A percentile compares a stretch with the other conserved stretches of the same genome.
phyloP scores from a whole-genome alignment of 768 basidiomycete species.

The Hortiboletus flavorubellus region DNA sequence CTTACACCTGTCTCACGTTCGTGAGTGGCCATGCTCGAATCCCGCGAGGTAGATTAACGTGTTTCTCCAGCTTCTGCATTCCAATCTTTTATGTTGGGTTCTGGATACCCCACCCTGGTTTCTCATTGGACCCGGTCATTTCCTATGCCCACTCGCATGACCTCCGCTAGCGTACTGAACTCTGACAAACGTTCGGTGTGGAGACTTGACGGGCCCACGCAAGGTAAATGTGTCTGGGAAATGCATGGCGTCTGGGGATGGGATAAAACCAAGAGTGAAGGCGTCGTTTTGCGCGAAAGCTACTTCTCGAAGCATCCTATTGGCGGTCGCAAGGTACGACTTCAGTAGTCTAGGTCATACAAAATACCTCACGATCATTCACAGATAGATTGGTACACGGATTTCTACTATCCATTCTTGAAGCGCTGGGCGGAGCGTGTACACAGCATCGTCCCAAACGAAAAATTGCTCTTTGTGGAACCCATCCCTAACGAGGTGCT shows the following conservation, averaged over 20 bases:
- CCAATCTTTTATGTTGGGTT: slow-evolving; percentile 89
- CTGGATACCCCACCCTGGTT: slow-evolving; percentile 80
- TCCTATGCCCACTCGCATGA: slow-evolving; percentile 78
- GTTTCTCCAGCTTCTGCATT: slow-evolving; percentile 64
- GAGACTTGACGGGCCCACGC: slow-evolving; percentile 70
- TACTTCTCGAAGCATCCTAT: slow-evolving; percentile 77
- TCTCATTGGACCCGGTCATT: slow-evolving; percentile 81
- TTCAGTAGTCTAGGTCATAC: neutral
- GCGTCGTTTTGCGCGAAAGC: slow-evolving; percentile 75
- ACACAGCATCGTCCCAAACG: slow-evolving; percentile 41
- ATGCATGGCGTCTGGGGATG: slow-evolving; percentile 94
- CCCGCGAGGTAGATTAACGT: neutral
- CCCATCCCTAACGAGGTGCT: slow-evolving; percentile 90
- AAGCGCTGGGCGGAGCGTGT: slow-evolving; percentile 65
- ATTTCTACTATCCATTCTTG: slow-evolving; percentile 80
- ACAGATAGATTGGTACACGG: slow-evolving; percentile 82
- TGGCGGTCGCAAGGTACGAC: slow-evolving; percentile 55
- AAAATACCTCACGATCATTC: neutral
- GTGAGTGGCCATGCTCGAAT: slow-evolving; percentile 42
- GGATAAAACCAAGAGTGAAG: slow-evolving; percentile 61
- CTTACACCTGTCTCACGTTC: slow-evolving; percentile 76
- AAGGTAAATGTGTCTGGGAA: slow-evolving; percentile 79
- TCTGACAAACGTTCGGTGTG: slow-evolving; percentile 58
- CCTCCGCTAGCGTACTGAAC: slow-evolving; percentile 59
- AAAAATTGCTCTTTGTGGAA: slow-evolving; percentile 74